Base-by-base conservation (phyloP, 2,329 filamentous ascomycete genomes). In the Lasiodiplodia citricola region DNA sequence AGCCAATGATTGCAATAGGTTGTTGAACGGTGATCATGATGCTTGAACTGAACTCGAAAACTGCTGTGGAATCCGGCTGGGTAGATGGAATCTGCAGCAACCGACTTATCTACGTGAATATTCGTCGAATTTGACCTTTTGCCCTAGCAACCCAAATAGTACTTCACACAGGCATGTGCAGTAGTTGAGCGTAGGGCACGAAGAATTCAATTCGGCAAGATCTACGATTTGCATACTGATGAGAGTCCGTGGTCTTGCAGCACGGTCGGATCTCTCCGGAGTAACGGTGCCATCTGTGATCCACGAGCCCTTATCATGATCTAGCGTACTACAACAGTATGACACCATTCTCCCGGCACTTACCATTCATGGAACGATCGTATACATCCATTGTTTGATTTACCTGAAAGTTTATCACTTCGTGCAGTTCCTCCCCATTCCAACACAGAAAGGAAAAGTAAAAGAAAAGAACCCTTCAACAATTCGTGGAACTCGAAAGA, bases 1-100 rank as follows among this genome's bases (percentile, higher is more conserved):
- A 71, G 4, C 80, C 80, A 18, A 82, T 71, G 18, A 82, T 76
- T 11, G 78, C 80, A 25, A 76, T 73, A 5, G 74, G 74, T 51
- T 75, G 76, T 11, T 8, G 10, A 2, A 21, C 28, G 4, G 28
- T 6, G 16, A 23, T 16, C 57, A 60, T 60, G 35, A 11, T 58
- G 21, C 11, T 60, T 47, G 35, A 41, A 18, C 4, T 38, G 55
- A 25, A n/a, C 16, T n/a, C 6, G 18, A 16, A 6, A 10, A 16
- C 2, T 28, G 23, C 25, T 54, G 4, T 47, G 1, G n/a, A 3
- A 10, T 14, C 4, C 6, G 11, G 25, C 11, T 54, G 21, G 2
- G 51, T 11, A 28, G 23, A 5, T 16, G 51, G 44, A 7, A 47
- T 47, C 10, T 18, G 6, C 44, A 21, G n/a, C 3, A 21, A 6